Evolutionary conservation across 2,329 filamentous ascomycete species (phyloP).

Genomic region (Alternaria ethzedia): DNA sequence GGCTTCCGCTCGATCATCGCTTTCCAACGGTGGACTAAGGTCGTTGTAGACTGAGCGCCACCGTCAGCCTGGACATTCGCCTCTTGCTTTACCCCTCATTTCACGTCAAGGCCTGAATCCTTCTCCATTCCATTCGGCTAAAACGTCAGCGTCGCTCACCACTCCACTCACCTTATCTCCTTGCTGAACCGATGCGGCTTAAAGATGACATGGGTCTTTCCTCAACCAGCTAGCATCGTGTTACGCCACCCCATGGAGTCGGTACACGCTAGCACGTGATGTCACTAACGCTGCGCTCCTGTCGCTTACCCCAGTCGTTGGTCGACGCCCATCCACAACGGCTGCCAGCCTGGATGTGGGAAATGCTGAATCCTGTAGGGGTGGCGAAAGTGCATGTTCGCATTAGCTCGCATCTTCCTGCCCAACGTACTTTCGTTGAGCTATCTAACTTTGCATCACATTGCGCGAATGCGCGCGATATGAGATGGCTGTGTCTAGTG

Average conservation of each 20-base stretch:
- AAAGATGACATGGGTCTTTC: not conserved
- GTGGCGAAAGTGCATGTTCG: not conserved
- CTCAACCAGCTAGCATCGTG: slow-evolving; percentile 1
- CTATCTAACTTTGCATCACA: not conserved
- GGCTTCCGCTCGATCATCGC: not conserved
- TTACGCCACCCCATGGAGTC: not conserved
- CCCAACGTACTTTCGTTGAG: not conserved
- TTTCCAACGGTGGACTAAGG: not conserved
- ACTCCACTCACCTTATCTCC: not conserved
- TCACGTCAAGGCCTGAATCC: not conserved
- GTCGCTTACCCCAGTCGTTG: slow-evolving; percentile 2
- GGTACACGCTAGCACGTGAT: slow-evolving; percentile 8
- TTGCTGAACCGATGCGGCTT: not conserved
- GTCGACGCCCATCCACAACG: not conserved
- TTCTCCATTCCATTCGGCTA: not conserved
- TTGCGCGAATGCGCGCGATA: not conserved
- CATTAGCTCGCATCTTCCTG: not conserved
- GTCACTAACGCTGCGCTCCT: not conserved
- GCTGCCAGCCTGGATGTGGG: slow-evolving; percentile 9
- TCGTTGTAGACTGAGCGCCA: not conserved
- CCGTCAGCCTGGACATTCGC: not conserved
- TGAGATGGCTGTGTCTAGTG: too few species aligned
- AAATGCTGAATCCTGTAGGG: not conserved
- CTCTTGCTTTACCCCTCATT: not conserved
- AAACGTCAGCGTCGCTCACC: not conserved